These are phyloP conservation scores for Athelia psychrophila DNA, from an alignment of 1,284 basidiomycete species.

Conservation along the genomic window DNA sequence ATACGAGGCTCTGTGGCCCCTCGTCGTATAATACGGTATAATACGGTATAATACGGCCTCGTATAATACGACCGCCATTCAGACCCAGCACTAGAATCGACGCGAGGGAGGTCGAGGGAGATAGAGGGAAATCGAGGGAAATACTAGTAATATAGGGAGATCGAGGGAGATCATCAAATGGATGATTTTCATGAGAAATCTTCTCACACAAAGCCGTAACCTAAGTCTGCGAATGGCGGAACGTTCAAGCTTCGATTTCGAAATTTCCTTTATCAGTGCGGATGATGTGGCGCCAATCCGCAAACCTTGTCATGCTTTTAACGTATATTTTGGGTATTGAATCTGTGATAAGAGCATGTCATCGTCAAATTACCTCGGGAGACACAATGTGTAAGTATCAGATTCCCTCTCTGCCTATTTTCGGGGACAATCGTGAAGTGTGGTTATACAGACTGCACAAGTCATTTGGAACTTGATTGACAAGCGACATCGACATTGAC, in stretches of 20 bases:
- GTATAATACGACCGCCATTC: background rate
- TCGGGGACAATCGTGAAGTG: no score
- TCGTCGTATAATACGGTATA: background rate
- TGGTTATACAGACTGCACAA: no score
- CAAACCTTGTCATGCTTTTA: background rate
- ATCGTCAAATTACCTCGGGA: no score
- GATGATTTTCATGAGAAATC: background rate
- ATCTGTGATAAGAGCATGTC: background rate
- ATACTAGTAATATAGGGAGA: background rate
- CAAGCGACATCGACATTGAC: background rate
- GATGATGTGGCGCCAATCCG: no score
- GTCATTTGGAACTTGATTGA: background rate
- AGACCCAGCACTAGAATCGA: conserved; percentile 2
- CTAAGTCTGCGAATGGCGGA: background rate
- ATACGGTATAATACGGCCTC: background rate
- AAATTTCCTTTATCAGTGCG: background rate
- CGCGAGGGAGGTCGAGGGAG: no score
- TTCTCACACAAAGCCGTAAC: background rate
- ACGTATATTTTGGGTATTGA: background rate
- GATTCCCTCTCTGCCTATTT: no score
- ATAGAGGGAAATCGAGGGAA: no score
- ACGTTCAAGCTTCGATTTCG: background rate
- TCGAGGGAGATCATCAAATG: background rate
- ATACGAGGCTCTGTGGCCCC: background rate
- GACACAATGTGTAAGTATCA: background rate